Conservation (phyloP, 2,329 filamentous ascomycete genomes). For the Acephala macrosclerotiorum region DNA sequence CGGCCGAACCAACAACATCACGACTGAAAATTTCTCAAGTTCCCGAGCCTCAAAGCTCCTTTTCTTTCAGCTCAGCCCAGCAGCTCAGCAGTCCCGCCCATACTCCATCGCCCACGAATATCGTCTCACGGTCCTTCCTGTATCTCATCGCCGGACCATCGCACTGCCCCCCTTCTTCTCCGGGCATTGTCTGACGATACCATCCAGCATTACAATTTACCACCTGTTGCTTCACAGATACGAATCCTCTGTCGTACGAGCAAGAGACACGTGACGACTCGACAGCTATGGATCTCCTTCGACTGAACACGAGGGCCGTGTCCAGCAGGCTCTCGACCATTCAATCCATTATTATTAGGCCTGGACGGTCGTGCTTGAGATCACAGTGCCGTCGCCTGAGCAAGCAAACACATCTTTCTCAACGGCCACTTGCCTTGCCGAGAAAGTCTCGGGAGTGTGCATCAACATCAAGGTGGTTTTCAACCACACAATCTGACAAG, state of each 20-base stretch:
- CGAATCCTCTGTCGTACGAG: background rate
- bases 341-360: background rate
- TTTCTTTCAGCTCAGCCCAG: background rate
- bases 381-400: conserved; percentile 1
- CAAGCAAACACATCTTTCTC: conserved; percentile 10
- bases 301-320: background rate
- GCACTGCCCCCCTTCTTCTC: too few relatives aligned
- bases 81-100: background rate
- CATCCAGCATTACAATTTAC: background rate
- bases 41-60: background rate
- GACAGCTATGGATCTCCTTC: background rate
- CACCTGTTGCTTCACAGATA: background rate
- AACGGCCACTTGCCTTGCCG: conserved; percentile 20
- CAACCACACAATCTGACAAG: background rate
- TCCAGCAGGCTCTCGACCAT: conserved; percentile 1
- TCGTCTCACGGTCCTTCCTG: background rate
- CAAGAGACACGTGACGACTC: background rate
- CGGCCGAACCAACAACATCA: background rate
- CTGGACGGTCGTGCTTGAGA: background rate
- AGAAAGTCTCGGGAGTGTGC: conserved; percentile 19
- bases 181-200: background rate
- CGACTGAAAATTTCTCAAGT: background rate
- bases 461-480: conserved; percentile 9
- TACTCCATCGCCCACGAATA: background rate
- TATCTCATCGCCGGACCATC: background rate